Base-by-base conservation (phyloP, 495 filamentous ascomycete genomes). In the Amphirosellinia nigrospora region DNA sequence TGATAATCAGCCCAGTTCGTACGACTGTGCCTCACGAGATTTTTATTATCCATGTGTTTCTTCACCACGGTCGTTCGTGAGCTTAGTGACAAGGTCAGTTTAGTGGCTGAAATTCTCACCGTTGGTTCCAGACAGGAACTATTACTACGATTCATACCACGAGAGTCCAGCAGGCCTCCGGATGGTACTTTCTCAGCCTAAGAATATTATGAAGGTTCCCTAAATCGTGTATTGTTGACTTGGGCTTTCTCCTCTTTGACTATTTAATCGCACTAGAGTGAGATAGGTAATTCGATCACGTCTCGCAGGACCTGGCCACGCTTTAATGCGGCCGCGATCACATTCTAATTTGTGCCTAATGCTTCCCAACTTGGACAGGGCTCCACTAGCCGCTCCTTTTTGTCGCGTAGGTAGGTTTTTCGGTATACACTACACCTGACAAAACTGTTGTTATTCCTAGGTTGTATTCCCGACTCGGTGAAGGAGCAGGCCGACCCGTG, bases 241-340 rank as follows among this genome's bases (percentile, higher is more conserved):
- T 36, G 21, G 30, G n/a, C 19, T 55, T 38, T 62, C 43, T 48
- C 75, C 70, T 72, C 68, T 73, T 53, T 46, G 72, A 58, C 70
- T 69, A 65, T 71, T 71, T 72, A 71, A 78, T 78, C 69, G 71
- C 70, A 74, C 74, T 75, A 71, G 72, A 76, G 73, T 73, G 72
- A 67, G 71, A 74, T 74, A 64, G 73, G 71, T 53, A 69, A 62
- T 53, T n/a, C 21, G 68, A 70, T 70, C 45, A 62, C 59, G 59
- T 64, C 50, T 64, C 68, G 60, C 53, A 59, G 58, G 50, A 63
- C 71, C 65, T 74, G 76, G 76, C 70, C 76, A 72, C 41, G 28
- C 41, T 63, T 39, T 70, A 58, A 64, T 70, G 68, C 68, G 68
- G 50, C 68, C 68, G 30, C 45, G 19, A 50, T 64, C 68, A 55